phyloP scores from a whole-genome alignment of 2,329 filamentous ascomycete genomes.

The Sporothrix protearum region DNA sequence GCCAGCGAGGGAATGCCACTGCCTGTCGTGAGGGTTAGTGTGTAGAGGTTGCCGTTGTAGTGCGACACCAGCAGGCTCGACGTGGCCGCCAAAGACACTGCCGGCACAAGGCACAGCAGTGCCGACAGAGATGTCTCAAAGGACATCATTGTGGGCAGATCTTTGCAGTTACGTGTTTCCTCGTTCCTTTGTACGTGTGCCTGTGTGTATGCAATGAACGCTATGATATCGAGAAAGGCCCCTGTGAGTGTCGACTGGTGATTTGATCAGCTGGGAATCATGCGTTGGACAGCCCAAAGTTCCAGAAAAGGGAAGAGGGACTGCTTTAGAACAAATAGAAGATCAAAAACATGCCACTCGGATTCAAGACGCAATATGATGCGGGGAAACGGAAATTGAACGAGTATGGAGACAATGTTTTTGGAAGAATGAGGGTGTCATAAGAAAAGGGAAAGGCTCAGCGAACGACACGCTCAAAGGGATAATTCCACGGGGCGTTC shows the following conservation, averaged over 20 bases:
- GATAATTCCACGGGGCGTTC: neutral
- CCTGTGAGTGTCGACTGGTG: neutral
- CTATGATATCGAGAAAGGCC: neutral
- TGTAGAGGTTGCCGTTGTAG: slow-evolving; percentile 41
- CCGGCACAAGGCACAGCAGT: slow-evolving; percentile 24
- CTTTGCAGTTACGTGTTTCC: neutral
- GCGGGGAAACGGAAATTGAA: neutral
- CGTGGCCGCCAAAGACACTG: slow-evolving; percentile 22
- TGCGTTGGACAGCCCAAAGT: neutral
- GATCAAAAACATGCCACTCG: neutral
- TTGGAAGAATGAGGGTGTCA: neutral
- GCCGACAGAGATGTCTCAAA: slow-evolving; percentile 25
- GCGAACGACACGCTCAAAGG: neutral
- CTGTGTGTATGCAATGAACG: neutral
- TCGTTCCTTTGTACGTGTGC: neutral
- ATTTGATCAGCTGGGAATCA: neutral
- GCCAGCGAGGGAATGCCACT: slow-evolving; percentile 32
- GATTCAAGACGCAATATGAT: neutral
- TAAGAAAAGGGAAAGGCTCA: neutral
- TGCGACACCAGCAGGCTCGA: slow-evolving; percentile 39
- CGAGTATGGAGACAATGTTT: neutral
- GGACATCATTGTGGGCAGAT: slow-evolving; percentile 23
- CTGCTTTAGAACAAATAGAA: neutral
- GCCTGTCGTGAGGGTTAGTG: slow-evolving; percentile 34
- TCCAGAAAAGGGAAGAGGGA: neutral